These are phyloP conservation scores for Plicaturopsis crispa DNA, from an alignment of 768 basidiomycete genomes.

Conservation along the genomic window DNA sequence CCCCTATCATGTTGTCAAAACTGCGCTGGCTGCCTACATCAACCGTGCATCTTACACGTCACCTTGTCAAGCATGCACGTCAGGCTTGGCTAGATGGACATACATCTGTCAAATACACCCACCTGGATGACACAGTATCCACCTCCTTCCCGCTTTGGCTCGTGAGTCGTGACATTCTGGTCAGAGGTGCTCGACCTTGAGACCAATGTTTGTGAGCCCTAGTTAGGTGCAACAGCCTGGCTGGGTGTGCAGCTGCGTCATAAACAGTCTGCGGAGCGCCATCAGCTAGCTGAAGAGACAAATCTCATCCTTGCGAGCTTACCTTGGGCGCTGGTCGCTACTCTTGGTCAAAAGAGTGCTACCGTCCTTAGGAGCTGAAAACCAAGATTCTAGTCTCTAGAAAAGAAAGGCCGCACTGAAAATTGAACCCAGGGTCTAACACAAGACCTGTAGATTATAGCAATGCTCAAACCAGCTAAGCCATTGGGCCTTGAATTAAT, in stretches of 20 bases:
- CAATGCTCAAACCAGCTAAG: too few species aligned
- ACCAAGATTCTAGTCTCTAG: too few species aligned
- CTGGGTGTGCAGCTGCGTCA: not conserved
- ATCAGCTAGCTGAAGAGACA: not conserved
- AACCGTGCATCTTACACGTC: not conserved
- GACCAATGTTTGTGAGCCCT: not conserved
- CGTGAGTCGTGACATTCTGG: slow-evolving; percentile 5
- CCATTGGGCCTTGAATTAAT: too few species aligned
- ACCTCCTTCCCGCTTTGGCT: slow-evolving; percentile 7
- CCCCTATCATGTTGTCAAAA: not conserved
- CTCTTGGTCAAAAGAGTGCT: too few species aligned
- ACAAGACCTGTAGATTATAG: too few species aligned
- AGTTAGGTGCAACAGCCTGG: not conserved
- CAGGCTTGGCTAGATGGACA: slow-evolving; percentile 5
- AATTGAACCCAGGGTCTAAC: too few species aligned
- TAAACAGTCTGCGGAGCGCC: not conserved
- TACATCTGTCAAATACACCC: slow-evolving; percentile 4
- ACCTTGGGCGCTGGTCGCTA: slow-evolving; percentile 5
- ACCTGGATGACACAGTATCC: slow-evolving; percentile 3
- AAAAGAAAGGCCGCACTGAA: too few species aligned
- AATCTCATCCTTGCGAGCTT: not conserved
- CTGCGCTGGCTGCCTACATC: slow-evolving; percentile 3
- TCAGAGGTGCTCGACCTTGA: slow-evolving; percentile 1
- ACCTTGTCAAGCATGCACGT: not conserved
- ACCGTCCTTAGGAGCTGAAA: too few species aligned